phyloP scores from a whole-genome alignment of 768 basidiomycete species.

The Leccinum longicurvipes region DNA sequence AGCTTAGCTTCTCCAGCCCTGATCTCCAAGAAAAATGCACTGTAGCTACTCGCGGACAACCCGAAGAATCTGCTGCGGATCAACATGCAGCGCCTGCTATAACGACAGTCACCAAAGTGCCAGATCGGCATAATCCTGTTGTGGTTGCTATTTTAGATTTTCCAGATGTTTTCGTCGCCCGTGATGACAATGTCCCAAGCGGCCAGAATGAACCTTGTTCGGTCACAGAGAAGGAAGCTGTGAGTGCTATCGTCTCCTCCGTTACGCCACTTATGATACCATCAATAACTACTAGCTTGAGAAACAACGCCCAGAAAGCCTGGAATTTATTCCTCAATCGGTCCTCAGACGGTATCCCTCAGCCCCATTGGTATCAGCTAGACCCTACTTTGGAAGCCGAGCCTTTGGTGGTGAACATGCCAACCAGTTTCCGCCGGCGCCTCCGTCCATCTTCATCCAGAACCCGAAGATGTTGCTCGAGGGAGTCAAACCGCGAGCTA shows the following conservation, averaged over 20 bases:
- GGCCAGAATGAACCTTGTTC: neutral
- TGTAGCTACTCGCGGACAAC: neutral
- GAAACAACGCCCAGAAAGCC: slow-evolving; percentile 18
- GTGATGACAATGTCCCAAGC: neutral
- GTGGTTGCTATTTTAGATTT: neutral
- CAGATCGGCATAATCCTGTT: neutral
- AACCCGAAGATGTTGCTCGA: slow-evolving; percentile 2
- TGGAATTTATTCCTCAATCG: slow-evolving; percentile 26
- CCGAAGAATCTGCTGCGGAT: neutral
- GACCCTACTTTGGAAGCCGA: neutral
- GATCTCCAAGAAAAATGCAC: neutral
- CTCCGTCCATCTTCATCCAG: neutral
- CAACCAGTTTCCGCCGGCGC: neutral
- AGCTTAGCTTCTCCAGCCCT: neutral
- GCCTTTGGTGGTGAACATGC: neutral
- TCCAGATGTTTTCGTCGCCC: neutral
- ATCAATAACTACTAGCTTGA: neutral
- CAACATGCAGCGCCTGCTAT: neutral
- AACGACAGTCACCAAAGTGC: neutral
- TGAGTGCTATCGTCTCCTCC: slow-evolving; percentile 2
- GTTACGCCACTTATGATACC: neutral
- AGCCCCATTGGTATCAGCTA: neutral
- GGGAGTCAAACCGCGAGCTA: slow-evolving; percentile 2
- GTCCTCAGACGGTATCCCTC: slow-evolving; percentile 25
- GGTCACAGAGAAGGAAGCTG: slow-evolving; percentile 1